Evolutionary conservation across 768 basidiomycete species (phyloP).

Genomic region (Lentinus tigrinus): DNA sequence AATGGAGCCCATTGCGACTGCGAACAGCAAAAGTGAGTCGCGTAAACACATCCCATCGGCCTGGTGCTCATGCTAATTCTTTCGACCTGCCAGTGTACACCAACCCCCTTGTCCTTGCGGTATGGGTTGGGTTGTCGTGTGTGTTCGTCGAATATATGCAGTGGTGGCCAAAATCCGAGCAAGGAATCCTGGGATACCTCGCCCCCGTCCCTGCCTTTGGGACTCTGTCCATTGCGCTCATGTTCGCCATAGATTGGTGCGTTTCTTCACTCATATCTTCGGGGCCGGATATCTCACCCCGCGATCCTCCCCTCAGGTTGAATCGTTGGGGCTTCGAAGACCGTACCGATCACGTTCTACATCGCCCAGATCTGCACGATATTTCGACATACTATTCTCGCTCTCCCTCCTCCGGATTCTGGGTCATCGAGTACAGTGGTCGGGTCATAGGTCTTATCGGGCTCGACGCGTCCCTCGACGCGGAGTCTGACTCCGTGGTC

Average conservation of each 20-base stretch:
- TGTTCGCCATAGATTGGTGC: conserved; percentile 73
- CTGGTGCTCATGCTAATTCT: not conserved
- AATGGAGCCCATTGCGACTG: conserved; percentile 66
- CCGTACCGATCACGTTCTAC: conserved; percentile 49
- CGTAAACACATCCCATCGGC: not conserved
- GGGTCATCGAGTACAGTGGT: conserved; percentile 60
- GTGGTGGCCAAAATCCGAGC: conserved; percentile 62
- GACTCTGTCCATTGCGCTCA: conserved; percentile 56
- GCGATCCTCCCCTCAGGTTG: conserved; percentile 43
- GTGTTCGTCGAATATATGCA: conserved; percentile 57
- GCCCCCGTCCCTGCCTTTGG: conserved; percentile 67
- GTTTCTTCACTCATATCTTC: conserved; percentile 7
- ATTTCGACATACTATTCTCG: conserved; percentile 55
- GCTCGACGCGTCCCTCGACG: conserved; percentile 57
- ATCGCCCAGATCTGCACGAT: conserved; percentile 53
- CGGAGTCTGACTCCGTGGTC: conserved; percentile 30
- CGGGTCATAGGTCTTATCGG: conserved; percentile 69
- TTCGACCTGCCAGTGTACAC: conserved; percentile 40
- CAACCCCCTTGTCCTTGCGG: conserved; percentile 56
- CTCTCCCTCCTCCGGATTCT: conserved; percentile 65
- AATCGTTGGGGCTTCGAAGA: conserved; percentile 71
- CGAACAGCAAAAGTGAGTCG: conserved; percentile 57
- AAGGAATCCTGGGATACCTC: conserved; percentile 51
- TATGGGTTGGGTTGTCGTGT: conserved; percentile 63
- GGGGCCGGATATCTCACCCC: not conserved